phyloP scores from a whole-genome alignment of 805 yeast species.

The Nakazawaea pomicola region DNA sequence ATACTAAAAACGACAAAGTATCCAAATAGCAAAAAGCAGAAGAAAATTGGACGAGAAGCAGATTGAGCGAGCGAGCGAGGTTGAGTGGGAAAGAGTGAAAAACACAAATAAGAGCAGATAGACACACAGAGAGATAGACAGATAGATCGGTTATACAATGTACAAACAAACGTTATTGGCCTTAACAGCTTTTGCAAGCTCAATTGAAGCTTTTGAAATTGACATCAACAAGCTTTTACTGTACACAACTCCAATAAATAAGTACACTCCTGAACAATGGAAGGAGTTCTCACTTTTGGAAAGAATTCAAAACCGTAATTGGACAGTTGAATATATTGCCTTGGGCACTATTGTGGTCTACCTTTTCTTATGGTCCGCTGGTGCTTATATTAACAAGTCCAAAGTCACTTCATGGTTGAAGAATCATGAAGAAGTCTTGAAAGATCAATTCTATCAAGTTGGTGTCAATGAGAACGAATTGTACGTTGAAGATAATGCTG shows the following conservation, averaged over 20 bases:
- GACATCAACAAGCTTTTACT: constrained; percentile 17
- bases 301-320: constrained; percentile 60
- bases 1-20: no score
- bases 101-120: neutral
- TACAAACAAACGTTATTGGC: neutral
- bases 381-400: constrained; percentile 52
- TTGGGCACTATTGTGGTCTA: constrained; percentile 45
- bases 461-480: constrained; percentile 48
- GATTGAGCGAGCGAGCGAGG: no score
- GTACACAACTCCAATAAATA: constrained; percentile 6
- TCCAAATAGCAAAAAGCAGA: no score
- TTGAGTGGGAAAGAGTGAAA: no score
- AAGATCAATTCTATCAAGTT: constrained; percentile 71
- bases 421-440: constrained; percentile 46
- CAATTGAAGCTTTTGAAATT: constrained; percentile 1
- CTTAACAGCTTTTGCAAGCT: constrained; percentile 3
- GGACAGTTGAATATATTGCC: constrained; percentile 69
- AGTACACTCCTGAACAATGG: constrained; percentile 47
- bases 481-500: constrained; percentile 57
- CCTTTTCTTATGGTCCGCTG: constrained; percentile 47
- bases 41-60: no score
- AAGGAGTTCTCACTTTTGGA: constrained; percentile 50
- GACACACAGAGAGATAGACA: no score
- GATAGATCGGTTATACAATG: neutral
- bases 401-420: constrained; percentile 50